Base-by-base conservation (phyloP, 2,329 filamentous ascomycete species). In the Fusarium denticulatum region DNA sequence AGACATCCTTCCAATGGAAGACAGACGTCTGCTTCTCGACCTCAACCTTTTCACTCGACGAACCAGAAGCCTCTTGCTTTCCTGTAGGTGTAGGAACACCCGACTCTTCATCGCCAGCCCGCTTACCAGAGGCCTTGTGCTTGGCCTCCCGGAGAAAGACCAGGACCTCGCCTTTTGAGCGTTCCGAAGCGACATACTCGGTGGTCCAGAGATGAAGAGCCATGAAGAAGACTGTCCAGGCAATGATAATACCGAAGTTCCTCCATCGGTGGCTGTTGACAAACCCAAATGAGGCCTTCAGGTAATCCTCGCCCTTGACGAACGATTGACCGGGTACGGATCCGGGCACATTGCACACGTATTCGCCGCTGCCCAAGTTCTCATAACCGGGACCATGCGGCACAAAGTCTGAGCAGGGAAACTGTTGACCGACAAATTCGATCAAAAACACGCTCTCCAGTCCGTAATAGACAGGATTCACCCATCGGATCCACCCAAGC, bases 1-100 rank as follows among this genome's bases (percentile, higher is more conserved):
- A 92, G 7, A 94, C 89, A 73, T 92, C 85, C 64, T 88, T 85
- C 92, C 92, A 94, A 72, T 91, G 90, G 82, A 93, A 93, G 55
- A 93, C 60, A 2, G 76, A 76, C 1, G 72, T 69, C 50, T 77
- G 74, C 22, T 55, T 63, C 10, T 67, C 67, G 6, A 72, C 64
- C 15, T 62, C 55, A 1, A 56, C 46, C 7, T 58, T 46, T 5
- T 62, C 53, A 6, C 55, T 57, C 3, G 46, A 42, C 6, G n/a
- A 49, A 2, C 49, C 37, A 12, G 60, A 15, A 8, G 28, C 6
- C 13, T 69, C 66, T 13, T 68, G 40, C 3, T 46, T 62, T 2
- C 65, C 65, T 3, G 12, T 3, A 6, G 65, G 47, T 1, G 24
- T 14, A 11, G n/a, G 18, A 4, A 34, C 6, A 12, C 65, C 65